Percentiles rank a stretch among this genome's conserved stretches.
phyloP scores from a whole-genome alignment of 1,139 yeast genomes.

The Magnusiomyces tetraspermus region DNA sequence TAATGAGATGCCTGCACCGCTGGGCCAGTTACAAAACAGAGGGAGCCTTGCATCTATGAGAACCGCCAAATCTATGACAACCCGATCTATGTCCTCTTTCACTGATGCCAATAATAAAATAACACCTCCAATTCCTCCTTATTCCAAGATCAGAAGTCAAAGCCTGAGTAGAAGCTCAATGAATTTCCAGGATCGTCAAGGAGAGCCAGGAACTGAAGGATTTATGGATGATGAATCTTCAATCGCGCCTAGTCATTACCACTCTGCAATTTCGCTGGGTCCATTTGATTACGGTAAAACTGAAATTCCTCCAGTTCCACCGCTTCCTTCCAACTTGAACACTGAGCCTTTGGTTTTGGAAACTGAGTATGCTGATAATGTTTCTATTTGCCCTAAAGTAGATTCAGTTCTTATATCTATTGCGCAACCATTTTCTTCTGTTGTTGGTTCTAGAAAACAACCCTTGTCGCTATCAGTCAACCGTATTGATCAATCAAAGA shows the following conservation, averaged over 20 bases:
- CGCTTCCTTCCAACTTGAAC: not conserved
- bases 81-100: not conserved
- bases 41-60: not conserved
- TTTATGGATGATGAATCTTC: not conserved
- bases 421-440: too few relatives aligned
- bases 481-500: too few relatives aligned
- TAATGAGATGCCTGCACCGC: not conserved
- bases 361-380: too few relatives aligned
- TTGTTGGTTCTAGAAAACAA: too few relatives aligned
- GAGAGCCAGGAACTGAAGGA: not conserved
- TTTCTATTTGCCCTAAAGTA: too few relatives aligned
- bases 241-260: not conserved
- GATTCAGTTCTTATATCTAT: too few relatives aligned
- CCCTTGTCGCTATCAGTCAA: too few relatives aligned
- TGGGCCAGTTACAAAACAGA: not conserved
- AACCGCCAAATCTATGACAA: not conserved
- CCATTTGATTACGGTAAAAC: conserved; percentile 3
- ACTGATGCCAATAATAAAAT: not conserved
- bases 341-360: not conserved
- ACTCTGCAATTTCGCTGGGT: not conserved
- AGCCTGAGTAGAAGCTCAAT: too few relatives aligned
- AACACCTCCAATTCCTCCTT: not conserved
- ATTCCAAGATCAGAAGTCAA: not conserved
- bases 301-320: conserved; percentile 1
- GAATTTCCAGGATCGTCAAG: too few relatives aligned